Conservation (phyloP, 148 eudicot species). For the Chenopodium quinoa region DNA sequence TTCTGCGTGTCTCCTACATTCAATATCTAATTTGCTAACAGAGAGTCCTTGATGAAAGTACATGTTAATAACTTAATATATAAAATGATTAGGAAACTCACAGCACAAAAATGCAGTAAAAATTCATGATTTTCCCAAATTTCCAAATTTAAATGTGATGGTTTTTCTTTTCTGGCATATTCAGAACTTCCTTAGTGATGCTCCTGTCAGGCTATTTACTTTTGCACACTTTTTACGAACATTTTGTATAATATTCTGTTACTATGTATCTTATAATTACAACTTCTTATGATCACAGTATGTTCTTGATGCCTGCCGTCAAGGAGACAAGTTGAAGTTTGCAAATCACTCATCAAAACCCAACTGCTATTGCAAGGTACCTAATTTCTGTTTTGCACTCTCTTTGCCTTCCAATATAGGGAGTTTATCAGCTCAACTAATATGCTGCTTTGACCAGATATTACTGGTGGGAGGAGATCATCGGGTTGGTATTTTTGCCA, state of each 20-base stretch:
- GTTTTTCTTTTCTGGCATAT: neutral
- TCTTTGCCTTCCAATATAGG: neutral
- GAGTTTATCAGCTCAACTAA: neutral
- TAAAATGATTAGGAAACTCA: no score
- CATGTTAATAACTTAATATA: no score
- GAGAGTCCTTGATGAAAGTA: no score
- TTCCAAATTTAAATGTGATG: neutral
- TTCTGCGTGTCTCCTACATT: no score
- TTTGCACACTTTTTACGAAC: neutral
- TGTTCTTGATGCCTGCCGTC: slow-evolving; percentile 93
- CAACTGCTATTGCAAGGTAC: slow-evolving; percentile 89
- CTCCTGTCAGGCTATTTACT: neutral
- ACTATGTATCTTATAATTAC: neutral
- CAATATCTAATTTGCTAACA: no score
- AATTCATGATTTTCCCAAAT: neutral
- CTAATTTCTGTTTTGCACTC: neutral
- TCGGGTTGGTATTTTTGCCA: slow-evolving; percentile 92
- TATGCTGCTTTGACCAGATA: slow-evolving; percentile 42
- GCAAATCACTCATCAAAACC: slow-evolving; percentile 93
- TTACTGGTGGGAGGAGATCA: slow-evolving; percentile 92
- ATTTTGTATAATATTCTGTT: neutral
- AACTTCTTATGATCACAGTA: slow-evolving; percentile 46
- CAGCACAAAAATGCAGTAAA: no score
- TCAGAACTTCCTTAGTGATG: neutral
- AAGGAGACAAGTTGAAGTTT: slow-evolving; percentile 91